Percentiles rank a stretch among this genome's conserved stretches.
These are phyloP conservation scores for Amanita molliuscula DNA, from an alignment of 768 basidiomycete genomes.

Conservation along the genomic window DNA sequence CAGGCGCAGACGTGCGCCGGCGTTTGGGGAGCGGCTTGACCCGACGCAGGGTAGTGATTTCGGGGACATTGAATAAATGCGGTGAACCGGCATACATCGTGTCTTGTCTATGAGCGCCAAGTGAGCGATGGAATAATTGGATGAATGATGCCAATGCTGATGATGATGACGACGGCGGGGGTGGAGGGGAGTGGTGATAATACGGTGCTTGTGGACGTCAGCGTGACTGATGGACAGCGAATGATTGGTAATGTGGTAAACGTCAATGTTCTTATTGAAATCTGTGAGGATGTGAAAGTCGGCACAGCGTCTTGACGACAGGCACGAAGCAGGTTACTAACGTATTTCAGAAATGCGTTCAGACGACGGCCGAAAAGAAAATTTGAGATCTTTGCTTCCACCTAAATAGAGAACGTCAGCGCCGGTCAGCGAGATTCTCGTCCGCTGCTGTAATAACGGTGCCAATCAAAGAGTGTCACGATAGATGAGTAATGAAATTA, in stretches of 20 bases:
- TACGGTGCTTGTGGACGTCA: not conserved
- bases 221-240: not conserved
- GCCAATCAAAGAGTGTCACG: not conserved
- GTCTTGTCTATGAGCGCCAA: not conserved
- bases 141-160: not conserved
- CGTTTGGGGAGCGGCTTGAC: slow-evolving; percentile 77
- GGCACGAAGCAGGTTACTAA: no score
- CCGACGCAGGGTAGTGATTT: slow-evolving; percentile 50
- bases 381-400: not conserved
- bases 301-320: not conserved
- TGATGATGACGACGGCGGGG: not conserved
- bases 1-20: slow-evolving; percentile 32
- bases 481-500: not conserved
- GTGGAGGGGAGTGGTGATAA: not conserved
- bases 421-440: not conserved
- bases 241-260: not conserved
- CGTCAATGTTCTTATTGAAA: not conserved
- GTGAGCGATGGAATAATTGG: not conserved
- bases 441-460: not conserved
- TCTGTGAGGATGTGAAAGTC: no score
- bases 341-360: not conserved
- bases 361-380: not conserved
- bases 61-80: slow-evolving; percentile 55
- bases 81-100: slow-evolving; percentile 46
- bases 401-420: not conserved